Conservation (phyloP, 768 basidiomycete species). For the Gelatoporia subvermispora region DNA sequence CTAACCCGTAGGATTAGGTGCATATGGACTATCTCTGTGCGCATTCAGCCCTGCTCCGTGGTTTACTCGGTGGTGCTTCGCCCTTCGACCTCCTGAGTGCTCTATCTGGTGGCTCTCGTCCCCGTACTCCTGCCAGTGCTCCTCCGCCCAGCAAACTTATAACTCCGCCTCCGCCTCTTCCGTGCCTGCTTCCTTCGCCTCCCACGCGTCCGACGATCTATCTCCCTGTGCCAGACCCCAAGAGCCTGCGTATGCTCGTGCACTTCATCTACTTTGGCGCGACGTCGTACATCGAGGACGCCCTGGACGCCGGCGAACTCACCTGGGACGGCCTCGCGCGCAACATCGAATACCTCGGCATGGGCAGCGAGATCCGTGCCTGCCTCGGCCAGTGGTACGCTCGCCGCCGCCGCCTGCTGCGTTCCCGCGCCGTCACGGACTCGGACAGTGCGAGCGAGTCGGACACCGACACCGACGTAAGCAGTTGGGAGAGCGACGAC, state of each 20-base stretch:
- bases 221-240: conserved; percentile 71
- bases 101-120: conserved; percentile 32
- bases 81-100: conserved; percentile 52
- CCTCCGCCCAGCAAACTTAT: conserved; percentile 37
- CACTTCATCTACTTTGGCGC: conserved; percentile 84
- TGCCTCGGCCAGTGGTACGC: conserved; percentile 75
- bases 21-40: conserved; percentile 81
- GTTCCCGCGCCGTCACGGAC: conserved; percentile 29
- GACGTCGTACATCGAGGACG: conserved; percentile 58
- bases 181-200: conserved; percentile 60
- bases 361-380: conserved; percentile 70
- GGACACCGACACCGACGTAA: conserved; percentile 29
- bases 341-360: conserved; percentile 85
- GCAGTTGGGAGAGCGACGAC: conserved; percentile 35
- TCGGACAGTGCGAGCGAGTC: conserved; percentile 19
- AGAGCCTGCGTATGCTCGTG: conserved; percentile 65
- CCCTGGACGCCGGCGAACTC: conserved; percentile 57
- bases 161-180: conserved; percentile 38
- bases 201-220: conserved; percentile 64
- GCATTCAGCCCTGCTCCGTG: conserved; percentile 70
- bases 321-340: conserved; percentile 85
- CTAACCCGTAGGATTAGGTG: conserved; percentile 39
- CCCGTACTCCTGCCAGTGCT: conserved; percentile 52
- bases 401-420: conserved; percentile 40
- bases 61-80: conserved; percentile 64